A percentile compares a stretch with the other conserved stretches of the same genome.
Evolutionary conservation across 176 grass and related monocot genomes (phyloP).

Genomic region (Cenchrus purpureus): DNA sequence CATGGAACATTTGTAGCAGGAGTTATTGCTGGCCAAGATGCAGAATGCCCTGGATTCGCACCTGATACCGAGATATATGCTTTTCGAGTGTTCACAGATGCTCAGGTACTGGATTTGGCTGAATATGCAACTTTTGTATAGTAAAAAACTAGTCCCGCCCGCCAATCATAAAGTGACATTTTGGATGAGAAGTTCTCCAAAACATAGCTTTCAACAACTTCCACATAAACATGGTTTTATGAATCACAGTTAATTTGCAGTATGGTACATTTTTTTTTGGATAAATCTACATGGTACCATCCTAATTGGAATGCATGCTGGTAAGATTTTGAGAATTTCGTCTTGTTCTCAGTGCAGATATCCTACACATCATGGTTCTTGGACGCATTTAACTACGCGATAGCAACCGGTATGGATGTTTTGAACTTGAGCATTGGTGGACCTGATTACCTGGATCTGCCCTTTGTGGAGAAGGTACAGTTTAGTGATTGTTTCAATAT

Average conservation of each 20-base stretch:
- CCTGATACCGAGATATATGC: constrained; percentile 98
- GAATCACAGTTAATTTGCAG: background rate
- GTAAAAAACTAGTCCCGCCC: background rate
- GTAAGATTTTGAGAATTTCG: constrained; percentile 85
- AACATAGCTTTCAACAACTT: background rate
- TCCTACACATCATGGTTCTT: constrained; percentile 99
- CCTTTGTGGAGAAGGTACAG: constrained; percentile 96
- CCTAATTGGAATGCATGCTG: constrained; percentile 27
- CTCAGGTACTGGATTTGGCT: constrained; percentile 77
- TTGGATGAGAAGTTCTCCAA: background rate
- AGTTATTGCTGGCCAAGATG: constrained; percentile 96
- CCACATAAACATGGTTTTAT: background rate
- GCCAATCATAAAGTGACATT: background rate
- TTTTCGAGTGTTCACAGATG: constrained; percentile 97
- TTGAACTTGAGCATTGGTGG: constrained; percentile 98
- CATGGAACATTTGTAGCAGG: constrained; percentile 98
- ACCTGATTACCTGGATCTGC: constrained; percentile 95
- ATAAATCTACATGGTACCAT: background rate
- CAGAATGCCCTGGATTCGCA: constrained; percentile 91
- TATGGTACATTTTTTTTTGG: too few species aligned
- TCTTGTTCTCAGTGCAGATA: constrained; percentile 95
- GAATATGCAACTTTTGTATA: constrained; percentile 23
- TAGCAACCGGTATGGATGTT: constrained; percentile 96
- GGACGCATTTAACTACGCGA: constrained; percentile 99
- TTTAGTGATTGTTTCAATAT: constrained; percentile 11